Evolutionary conservation across 768 basidiomycete genomes (phyloP), one percentile per base, ranked within the genome.

Genomic region (Hypholoma sublateritium): DNA sequence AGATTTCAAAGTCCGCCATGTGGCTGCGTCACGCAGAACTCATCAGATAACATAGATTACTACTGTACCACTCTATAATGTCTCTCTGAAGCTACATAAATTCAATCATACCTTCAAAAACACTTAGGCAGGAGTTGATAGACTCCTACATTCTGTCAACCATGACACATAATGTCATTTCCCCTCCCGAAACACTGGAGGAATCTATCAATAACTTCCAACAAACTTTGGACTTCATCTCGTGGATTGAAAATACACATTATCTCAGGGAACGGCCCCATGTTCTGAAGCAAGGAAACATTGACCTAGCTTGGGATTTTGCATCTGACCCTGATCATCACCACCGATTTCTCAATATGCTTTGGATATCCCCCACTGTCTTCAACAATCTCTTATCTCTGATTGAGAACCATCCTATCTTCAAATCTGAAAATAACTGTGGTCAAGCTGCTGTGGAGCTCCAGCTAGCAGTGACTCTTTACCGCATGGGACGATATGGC

Each of bases 361-460:
- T 70, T 22, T 50, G 64, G 36, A 63, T 72, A 24, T 62, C 64
- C 0, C 72, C 72, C 28, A 36, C 50, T n/a, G 53, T 67, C 0
- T 74, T 72, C 49, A 60, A 67, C 36, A 39, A 58, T 34, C 62
- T 64, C 8, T 67, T 69, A 5, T n/a, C 59, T 4, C 55, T 73
- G 1, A 72, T 74, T 34, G 57, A 72, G 47, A 57, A 68, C 35
- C 66, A 72, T 49, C 43, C 50, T 21, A 60, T 71, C 28, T 72
- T 72, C 51, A 4, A 32, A 6, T 72, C 67, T 52, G 56, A 65
- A 17, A 71, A 68, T 3, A 67, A 70, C 43, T 46, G 58, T 44
- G 9, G 22, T 0, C 64, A 65, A 36, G 41, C 54, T 12, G 55
- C 60, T 21, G 60, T 64, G 8, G 60, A 61, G 24, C 37, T 25